A percentile compares a stretch with the other conserved stretches of the same genome.
phyloP scores from a whole-genome alignment of 176 grass and related monocot species.

The Juncus effusus region DNA sequence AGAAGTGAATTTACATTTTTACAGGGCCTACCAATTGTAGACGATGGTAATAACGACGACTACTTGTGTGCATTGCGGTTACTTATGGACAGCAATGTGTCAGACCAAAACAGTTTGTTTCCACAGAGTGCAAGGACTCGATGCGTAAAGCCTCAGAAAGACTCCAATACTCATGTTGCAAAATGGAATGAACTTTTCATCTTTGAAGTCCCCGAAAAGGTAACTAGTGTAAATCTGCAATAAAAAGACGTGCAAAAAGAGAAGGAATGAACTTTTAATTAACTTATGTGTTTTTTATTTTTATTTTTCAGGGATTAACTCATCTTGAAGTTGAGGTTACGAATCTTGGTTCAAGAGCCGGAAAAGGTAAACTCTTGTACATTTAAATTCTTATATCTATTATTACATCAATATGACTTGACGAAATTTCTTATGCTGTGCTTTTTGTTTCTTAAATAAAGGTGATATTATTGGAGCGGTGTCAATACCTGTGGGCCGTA shows the following conservation, averaged over 20 bases:
- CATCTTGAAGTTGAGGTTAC: constrained; percentile 97
- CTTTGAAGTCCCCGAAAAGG: constrained; percentile 98
- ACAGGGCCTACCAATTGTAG: constrained; percentile 74
- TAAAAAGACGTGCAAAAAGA: not conserved
- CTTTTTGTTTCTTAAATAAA: constrained; percentile 23
- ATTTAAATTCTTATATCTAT: constrained; percentile 9
- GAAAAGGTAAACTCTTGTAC: constrained; percentile 59
- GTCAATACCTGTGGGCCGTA: constrained; percentile 74
- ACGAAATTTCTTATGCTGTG: not conserved
- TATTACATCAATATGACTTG: constrained; percentile 14
- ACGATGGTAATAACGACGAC: constrained; percentile 89
- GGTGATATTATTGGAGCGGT: constrained; percentile 89
- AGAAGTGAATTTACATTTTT: constrained; percentile 28
- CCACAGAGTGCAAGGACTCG: constrained; percentile 99
- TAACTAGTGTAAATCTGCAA: not conserved
- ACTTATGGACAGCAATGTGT: constrained; percentile 66
- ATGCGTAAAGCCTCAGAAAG: constrained; percentile 72
- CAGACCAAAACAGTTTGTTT: constrained; percentile 87
- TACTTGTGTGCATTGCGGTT: constrained; percentile 94
- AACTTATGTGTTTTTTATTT: not conserved
- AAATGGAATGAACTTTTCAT: constrained; percentile 99
- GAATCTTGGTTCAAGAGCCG: constrained; percentile 86
- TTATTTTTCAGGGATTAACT: constrained; percentile 65
- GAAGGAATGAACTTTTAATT: constrained; percentile 2
- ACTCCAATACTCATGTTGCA: constrained; percentile 38